A percentile compares a stretch with the other conserved stretches of the same genome.
Conservation (phyloP, 768 basidiomycete genomes). For the Phlebiopsis flavidoalba region DNA sequence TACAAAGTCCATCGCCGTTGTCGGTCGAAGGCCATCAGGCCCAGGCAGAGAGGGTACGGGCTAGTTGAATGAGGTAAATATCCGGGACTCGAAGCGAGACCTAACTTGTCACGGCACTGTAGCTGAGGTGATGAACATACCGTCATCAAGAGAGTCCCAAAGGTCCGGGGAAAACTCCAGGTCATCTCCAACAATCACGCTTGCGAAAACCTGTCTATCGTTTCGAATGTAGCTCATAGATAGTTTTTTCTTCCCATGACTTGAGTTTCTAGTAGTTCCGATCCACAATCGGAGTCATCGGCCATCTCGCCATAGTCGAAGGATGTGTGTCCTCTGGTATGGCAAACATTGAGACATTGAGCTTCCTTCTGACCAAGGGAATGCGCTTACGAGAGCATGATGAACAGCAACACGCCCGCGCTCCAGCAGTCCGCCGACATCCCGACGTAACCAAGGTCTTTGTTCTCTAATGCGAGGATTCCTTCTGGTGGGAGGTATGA, state of each 20-base stretch:
- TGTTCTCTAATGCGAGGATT: constrained; percentile 71
- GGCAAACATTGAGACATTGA: neutral
- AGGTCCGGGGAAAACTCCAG: constrained; percentile 48
- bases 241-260: constrained; percentile 22
- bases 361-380: neutral
- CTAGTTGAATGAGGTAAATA: constrained; percentile 29
- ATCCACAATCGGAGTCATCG: constrained; percentile 17
- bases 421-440: constrained; percentile 94
- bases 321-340: constrained; percentile 73
- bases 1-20: constrained; percentile 58
- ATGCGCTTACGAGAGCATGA: constrained; percentile 72
- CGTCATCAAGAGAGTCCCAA: constrained; percentile 56
- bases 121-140: constrained; percentile 33
- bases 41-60: constrained; percentile 50
- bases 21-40: constrained; percentile 58
- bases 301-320: constrained; percentile 53
- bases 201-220: constrained; percentile 59
- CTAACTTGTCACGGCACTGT: neutral
- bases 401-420: constrained; percentile 72
- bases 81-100: neutral
- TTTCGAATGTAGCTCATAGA: constrained; percentile 42
- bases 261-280: constrained; percentile 12
- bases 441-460: constrained; percentile 66
- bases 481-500: constrained; percentile 86
- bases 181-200: constrained; percentile 57